Evolutionary conservation across 2,329 filamentous ascomycete genomes (phyloP).

Genomic region (Huntiella decipiens): DNA sequence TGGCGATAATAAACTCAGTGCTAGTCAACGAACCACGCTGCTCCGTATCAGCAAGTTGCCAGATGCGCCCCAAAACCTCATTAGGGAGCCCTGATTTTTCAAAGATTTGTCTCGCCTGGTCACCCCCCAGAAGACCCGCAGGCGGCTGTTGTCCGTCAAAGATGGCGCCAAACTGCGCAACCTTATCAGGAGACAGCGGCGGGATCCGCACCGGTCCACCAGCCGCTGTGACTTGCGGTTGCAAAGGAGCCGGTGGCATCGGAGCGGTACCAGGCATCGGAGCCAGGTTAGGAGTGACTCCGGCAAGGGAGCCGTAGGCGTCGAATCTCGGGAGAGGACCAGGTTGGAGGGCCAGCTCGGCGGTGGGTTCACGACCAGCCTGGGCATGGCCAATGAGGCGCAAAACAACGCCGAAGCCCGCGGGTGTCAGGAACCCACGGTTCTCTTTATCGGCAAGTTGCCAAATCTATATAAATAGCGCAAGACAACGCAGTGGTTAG

Average conservation of each 20-base stretch:
- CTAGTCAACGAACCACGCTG: constrained; percentile 71
- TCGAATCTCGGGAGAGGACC: constrained; percentile 89
- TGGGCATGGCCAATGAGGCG: constrained; percentile 93
- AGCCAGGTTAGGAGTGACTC: constrained; percentile 14
- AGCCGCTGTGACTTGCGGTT: constrained; percentile 39
- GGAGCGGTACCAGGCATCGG: constrained; percentile 17
- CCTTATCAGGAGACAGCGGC: constrained; percentile 72
- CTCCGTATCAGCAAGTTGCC: constrained; percentile 86
- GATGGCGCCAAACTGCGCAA: constrained; percentile 68
- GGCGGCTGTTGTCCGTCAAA: constrained; percentile 74
- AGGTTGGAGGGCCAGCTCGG: constrained; percentile 65
- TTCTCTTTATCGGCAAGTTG: constrained; percentile 97
- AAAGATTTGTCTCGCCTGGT: constrained; percentile 83
- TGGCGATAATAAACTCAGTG: constrained; percentile 92
- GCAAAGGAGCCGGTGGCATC: constrained; percentile 29
- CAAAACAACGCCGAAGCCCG: constrained; percentile 83
- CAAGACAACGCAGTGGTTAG: neutral
- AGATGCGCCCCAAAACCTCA: constrained; percentile 82
- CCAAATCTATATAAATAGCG: constrained; percentile 54
- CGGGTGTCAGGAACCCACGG: constrained; percentile 75
- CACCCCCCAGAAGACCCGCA: constrained; percentile 60
- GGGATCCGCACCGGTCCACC: constrained; percentile 63
- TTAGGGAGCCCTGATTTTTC: constrained; percentile 82
- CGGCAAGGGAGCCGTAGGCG: constrained; percentile 33
- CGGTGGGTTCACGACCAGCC: constrained; percentile 60